Base-by-base conservation (phyloP, 148 eudicot genomes). In the Rhododendron griersonianum region DNA sequence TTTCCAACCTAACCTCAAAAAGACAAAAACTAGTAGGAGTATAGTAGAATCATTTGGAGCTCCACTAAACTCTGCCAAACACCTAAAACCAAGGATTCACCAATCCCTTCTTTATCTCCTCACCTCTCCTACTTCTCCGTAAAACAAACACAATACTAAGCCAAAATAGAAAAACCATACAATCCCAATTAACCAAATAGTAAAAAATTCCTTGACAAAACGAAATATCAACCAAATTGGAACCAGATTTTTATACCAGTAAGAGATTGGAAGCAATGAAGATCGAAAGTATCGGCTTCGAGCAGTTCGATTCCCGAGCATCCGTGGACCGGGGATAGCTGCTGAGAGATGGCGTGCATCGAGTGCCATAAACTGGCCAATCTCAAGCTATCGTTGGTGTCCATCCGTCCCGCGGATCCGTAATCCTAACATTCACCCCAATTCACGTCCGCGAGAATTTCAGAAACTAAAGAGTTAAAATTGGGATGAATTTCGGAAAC, bases 271-370 rank as follows among this genome's bases (percentile, higher is more conserved):
- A 94, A 97, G 91, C 99, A 97, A 87, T 97, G 98, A 35, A 97
- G 98, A 87, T 97, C 98, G 81, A 97, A 97, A 48, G 92, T 93
- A 81, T 95, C 99, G 9, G 99, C 99, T 91, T 97, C 98, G 3
- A 97, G 96, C 15, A 95, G 93, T 81, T 97, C 98, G 55, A 97
- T 92, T 11, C 99, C 99, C 0, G 83, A 67, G 84, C 99, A 97
- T 3, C 96, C 98, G 0, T 80, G 16, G 61, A 97, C 89, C 13
- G 99, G 99, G 0, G 99, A 97, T 21, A 97, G 89, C 89, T 97
- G 99, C 94, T 97, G 99, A 59, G 99, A 97, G 80, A 97, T 97
- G 1, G 98, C 99, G 83, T 97, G 98, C 99, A 97, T 97, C 14
- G 99, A 97, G 81, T 97, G 99, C 99, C 99, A 97, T 28, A 97